Conservation (phyloP, 2,329 filamentous ascomycete genomes). For the Colletotrichum echinochloae region DNA sequence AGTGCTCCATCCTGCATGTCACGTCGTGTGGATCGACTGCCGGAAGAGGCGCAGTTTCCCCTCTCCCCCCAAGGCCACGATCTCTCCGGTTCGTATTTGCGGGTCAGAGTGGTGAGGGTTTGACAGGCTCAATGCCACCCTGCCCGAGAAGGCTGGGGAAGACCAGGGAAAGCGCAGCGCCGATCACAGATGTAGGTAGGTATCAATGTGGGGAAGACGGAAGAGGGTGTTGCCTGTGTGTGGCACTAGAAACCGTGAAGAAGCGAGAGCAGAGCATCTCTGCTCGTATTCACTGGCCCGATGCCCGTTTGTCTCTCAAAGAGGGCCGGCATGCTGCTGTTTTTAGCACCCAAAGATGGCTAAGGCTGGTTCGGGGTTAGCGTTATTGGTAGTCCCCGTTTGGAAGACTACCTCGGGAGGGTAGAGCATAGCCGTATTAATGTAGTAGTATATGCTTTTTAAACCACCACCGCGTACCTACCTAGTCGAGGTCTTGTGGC, state of each 20-base stretch:
- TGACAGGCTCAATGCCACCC: background rate
- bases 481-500: background rate
- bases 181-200: conserved; percentile 36
- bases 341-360: conserved; percentile 27
- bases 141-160: conserved; percentile 1
- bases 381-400: conserved; percentile 17
- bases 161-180: conserved; percentile 19
- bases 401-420: too few species aligned
- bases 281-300: conserved; percentile 35
- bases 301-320: background rate
- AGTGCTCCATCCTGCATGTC: conserved; percentile 29
- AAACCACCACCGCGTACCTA: too few species aligned
- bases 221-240: background rate
- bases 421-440: too few species aligned
- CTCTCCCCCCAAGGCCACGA: conserved; percentile 8
- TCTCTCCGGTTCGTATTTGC: conserved; percentile 36
- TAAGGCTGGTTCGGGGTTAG: conserved; percentile 9
- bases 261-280: conserved; percentile 18
- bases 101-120: background rate
- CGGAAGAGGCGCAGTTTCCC: conserved; percentile 18
- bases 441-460: too few species aligned
- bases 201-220: conserved; percentile 26
- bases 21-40: conserved; percentile 35
- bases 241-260: conserved; percentile 5
- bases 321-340: conserved; percentile 22